Percentiles rank a stretch among this genome's conserved stretches.
Conservation (phyloP, 805 yeast species). For the Candida patagonica region DNA sequence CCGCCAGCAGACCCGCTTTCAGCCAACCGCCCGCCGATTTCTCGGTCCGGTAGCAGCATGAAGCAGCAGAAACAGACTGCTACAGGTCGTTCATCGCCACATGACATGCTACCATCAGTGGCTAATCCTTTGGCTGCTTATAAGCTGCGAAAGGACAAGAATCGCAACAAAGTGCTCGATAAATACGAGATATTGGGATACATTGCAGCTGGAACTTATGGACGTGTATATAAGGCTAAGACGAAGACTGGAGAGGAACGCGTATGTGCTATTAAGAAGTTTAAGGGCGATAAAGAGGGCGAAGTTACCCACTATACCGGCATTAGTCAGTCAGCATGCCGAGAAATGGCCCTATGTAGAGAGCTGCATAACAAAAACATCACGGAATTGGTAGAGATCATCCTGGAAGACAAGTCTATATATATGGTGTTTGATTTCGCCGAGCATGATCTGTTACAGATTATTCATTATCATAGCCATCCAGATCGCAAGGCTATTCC, state of each 20-base stretch:
- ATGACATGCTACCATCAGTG: conserved; percentile 14
- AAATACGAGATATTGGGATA: conserved; percentile 86
- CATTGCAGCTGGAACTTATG: conserved; percentile 98
- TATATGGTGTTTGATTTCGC: conserved; percentile 95
- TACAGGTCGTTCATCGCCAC: conserved; percentile 1
- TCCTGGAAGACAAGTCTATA: conserved; percentile 78
- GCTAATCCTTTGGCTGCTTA: conserved; percentile 36
- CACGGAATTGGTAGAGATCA: conserved; percentile 70
- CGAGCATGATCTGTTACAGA: conserved; percentile 89
- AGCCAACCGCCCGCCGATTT: too few species aligned
- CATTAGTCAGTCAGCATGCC: conserved; percentile 87
- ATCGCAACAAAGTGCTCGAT: conserved; percentile 65
- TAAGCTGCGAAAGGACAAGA: conserved; percentile 52
- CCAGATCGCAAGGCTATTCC: conserved; percentile 78
- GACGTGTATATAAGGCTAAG: conserved; percentile 83
- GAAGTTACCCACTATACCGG: conserved; percentile 88
- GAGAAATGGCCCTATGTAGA: conserved; percentile 92
- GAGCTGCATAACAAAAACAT: conserved; percentile 76
- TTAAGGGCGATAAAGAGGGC: conserved; percentile 88
- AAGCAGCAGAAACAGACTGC: too few species aligned
- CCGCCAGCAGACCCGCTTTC: too few species aligned
- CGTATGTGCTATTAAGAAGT: conserved; percentile 84
- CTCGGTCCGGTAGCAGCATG: too few species aligned
- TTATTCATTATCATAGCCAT: conserved; percentile 89
- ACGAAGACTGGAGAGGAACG: conserved; percentile 29